phyloP scores from a whole-genome alignment of 495 filamentous ascomycete species.

The Aspergillus homomorphus region DNA sequence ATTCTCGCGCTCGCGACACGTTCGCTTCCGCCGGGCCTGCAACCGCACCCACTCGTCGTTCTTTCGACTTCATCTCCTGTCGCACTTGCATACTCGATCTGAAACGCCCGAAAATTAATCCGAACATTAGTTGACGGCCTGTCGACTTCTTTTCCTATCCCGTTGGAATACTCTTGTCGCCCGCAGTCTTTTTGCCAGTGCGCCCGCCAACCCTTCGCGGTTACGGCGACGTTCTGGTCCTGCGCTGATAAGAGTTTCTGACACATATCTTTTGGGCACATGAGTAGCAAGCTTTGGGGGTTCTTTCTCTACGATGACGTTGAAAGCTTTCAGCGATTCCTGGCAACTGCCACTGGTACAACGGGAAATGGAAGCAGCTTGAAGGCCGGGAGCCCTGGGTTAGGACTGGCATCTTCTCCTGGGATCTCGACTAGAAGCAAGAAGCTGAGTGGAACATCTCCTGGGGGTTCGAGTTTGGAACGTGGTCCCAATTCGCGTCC shows the following conservation, averaged over 20 bases:
- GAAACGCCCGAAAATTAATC: background rate
- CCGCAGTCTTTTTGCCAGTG: conserved; percentile 67
- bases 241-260: conserved; percentile 61
- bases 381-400: conserved; percentile 49
- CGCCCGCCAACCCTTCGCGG: conserved; percentile 71
- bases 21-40: background rate
- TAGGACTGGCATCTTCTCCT: conserved; percentile 48
- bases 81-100: background rate
- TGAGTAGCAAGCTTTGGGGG: conserved; percentile 96
- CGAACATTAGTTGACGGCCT: conserved; percentile 15
- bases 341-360: conserved; percentile 62
- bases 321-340: conserved; percentile 79
- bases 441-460: conserved; percentile 28
- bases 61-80: background rate
- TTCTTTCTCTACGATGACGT: conserved; percentile 95
- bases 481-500: conserved; percentile 20
- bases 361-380: conserved; percentile 34
- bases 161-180: conserved; percentile 41
- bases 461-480: conserved; percentile 28
- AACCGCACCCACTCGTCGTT: background rate
- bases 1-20: conserved; percentile 11
- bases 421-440: conserved; percentile 41
- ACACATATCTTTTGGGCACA: conserved; percentile 56
- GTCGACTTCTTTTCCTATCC: conserved; percentile 13
- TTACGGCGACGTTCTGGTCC: conserved; percentile 78